Conservation (phyloP, 2,329 filamentous ascomycete species). For the Venturiaceae sp. region DNA sequence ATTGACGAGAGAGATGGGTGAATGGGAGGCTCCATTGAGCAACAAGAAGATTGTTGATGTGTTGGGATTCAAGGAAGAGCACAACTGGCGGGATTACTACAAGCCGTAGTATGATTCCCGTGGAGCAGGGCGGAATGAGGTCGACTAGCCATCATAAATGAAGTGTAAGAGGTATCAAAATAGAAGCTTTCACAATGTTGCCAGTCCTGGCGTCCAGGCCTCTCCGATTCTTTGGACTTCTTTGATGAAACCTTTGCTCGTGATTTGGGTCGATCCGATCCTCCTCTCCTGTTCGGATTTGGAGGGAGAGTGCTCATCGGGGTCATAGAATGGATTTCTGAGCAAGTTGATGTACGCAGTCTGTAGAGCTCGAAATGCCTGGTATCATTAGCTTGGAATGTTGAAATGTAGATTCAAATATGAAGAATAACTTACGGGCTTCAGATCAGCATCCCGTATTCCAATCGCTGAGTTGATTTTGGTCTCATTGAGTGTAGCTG, state of each 20-base stretch:
- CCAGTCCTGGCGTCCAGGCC: constrained; percentile 67
- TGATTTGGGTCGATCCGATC: constrained; percentile 55
- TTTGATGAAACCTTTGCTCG: constrained; percentile 66
- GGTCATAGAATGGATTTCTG: constrained; percentile 91
- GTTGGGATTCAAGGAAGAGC: constrained; percentile 49
- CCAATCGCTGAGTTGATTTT: constrained; percentile 45
- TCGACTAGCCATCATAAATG: background rate
- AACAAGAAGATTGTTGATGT: constrained; percentile 51
- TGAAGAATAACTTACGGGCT: constrained; percentile 49
- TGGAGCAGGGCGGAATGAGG: background rate
- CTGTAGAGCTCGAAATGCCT: constrained; percentile 86
- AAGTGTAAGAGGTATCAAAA: background rate
- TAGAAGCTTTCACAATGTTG: constrained; percentile 40
- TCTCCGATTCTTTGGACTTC: constrained; percentile 84
- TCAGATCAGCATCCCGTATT: constrained; percentile 76
- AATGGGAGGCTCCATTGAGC: constrained; percentile 49
- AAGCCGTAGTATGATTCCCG: constrained; percentile 14
- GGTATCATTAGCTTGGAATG: background rate
- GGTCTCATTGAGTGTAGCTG: constrained; percentile 21
- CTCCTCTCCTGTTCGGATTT: constrained; percentile 33
- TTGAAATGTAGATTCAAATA: background rate
- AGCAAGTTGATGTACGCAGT: constrained; percentile 81
- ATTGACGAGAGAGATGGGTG: constrained; percentile 46
- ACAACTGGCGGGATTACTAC: constrained; percentile 46
- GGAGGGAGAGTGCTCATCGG: constrained; percentile 68